Percentiles rank a stretch among this genome's conserved stretches.
Evolutionary conservation across 23 red algal species (phyloP).

Genomic region (Gracilaria caudata): DNA sequence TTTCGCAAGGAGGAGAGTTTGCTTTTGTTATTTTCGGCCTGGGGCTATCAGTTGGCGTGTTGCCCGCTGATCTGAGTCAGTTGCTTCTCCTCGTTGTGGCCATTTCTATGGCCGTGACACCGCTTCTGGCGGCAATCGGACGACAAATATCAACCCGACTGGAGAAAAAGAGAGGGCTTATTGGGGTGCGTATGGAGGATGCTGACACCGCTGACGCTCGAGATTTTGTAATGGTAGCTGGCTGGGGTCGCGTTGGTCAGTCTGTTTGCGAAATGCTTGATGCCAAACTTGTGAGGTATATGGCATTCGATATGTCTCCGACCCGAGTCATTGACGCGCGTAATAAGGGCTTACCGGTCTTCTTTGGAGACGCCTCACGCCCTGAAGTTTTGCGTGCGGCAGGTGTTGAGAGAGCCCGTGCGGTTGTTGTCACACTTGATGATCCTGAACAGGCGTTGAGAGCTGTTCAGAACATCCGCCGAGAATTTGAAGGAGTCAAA

Average conservation of each 20-base stretch:
- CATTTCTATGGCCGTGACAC: conserved; percentile 91
- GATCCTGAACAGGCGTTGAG: conserved; percentile 85
- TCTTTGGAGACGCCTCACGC: conserved; percentile 96
- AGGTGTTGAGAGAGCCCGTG: conserved; percentile 83
- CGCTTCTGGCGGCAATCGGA: conserved; percentile 80
- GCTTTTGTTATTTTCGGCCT: conserved; percentile 97
- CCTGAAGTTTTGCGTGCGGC: conserved; percentile 92
- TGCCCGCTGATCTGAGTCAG: conserved; percentile 80
- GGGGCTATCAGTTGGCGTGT: conserved; percentile 75
- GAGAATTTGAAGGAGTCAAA: conserved; percentile 86
- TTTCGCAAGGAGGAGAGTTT: conserved; percentile 99
- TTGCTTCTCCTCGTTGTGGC: conserved; percentile 90
- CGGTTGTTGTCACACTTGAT: conserved; percentile 95
- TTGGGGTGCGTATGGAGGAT: conserved; percentile 89
- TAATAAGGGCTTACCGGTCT: conserved; percentile 89
- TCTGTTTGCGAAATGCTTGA: conserved; percentile 97
- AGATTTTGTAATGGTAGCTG: conserved; percentile 99
- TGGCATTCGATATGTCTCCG: conserved; percentile 97
- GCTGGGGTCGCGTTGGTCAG: conserved; percentile 96
- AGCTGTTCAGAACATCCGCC: conserved; percentile 83
- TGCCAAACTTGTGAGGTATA: conserved; percentile 86
- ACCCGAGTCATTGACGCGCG: conserved; percentile 93
- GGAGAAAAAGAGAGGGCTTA: conserved; percentile 87
- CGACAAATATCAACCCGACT: conserved; percentile 68
- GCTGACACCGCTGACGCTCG: conserved; percentile 80